Evolutionary conservation across 139 green algal genomes (phyloP), one percentile per base, ranked within the genome.

Genomic region (Penium margaritaceum): DNA sequence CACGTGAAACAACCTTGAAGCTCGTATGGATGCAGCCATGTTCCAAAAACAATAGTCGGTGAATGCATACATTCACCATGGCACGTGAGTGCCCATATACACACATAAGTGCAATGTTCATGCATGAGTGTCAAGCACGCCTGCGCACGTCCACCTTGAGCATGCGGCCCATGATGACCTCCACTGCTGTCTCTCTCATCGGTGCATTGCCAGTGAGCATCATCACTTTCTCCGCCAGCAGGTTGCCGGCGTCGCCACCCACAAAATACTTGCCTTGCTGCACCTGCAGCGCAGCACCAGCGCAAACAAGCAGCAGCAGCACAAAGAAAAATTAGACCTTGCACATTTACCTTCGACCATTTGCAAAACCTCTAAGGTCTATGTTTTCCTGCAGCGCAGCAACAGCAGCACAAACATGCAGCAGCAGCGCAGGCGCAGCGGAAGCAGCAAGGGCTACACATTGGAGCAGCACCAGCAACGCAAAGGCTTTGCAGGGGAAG

Each of bases 231-330:
- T 73, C 53, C 35, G 75, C 38, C 14, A 82, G 27, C 9, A 68
- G 39, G 34, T 67, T 39, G 21, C 79, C 64, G 9, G 67, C 58
- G 12, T 70, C 41, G 0, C 70, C 29, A 1, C 78, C 79, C 9
- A 86, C 75, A 65, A 95, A 95, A 84, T 92, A 97, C 6, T 93
- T 76, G 0, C 92, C 92, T 0, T 71, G 64, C 33, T 85, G 70
- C 67, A 91, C 83, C 15, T 88, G 84, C 47, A 27, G 9, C n/a
- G n/a, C n/a, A n/a, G n/a, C n/a, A n/a, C n/a, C n/a, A n/a, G n/a
- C n/a, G n/a, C n/a, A n/a, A n/a, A n/a, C n/a, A n/a, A n/a, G n/a
- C n/a, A n/a, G n/a, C n/a, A n/a, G n/a, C n/a, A n/a, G n/a, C n/a
- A n/a, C n/a, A n/a, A n/a, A n/a, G n/a, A n/a, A n/a, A n/a, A n/a